Base-by-base conservation (phyloP, 495 filamentous ascomycete genomes). In the Pseudotulostoma volvatum region DNA sequence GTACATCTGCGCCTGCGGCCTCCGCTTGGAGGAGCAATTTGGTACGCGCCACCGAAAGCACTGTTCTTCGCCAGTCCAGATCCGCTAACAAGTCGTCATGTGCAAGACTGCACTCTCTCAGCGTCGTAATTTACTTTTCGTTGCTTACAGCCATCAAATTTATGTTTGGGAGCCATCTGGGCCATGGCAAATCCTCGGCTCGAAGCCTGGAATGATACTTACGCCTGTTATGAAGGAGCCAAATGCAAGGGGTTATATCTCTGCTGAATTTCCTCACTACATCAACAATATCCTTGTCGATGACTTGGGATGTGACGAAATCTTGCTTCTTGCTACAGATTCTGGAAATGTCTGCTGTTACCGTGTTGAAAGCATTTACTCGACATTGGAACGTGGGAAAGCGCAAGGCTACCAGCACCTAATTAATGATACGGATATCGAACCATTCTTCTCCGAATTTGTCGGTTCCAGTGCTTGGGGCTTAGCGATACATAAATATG, bases 301-400 rank as follows among this genome's bases (percentile, higher is more conserved):
- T 31, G 73, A 81, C 35, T 60, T 97, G 2, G 90, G 90, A 2
- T 57, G 72, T 19, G 71, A 86, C 33, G 90, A 97, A 55, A 73
- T 93, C 9, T 42, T 95, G 14, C 54, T 88, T 1, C 62, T 79
- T 32, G 74, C 67, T 8, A 86, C 77, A 40, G 90, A 95, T 47
- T 86, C 94, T 44, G 90, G 90, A 3, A 88, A 97, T 55, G 76
- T 92, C 7, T 68, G 80, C 25, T 85, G 74, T 3, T 93, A 87
- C 54, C 76, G 81, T 44, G 80, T 78, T 1, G 67, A 68, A 21
- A 59, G 61, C 3, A 71, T 81, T 3, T 57, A 54, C 19, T 64
- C 59, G 3, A 61, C 60, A 11, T 42, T 76, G 15, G 54, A 59
- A 20, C 51, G 51, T 37, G 53, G 55, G 14, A 41, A 37, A 7